Base-by-base conservation (phyloP, 345 rosid genomes). In the Gossypium australe region DNA sequence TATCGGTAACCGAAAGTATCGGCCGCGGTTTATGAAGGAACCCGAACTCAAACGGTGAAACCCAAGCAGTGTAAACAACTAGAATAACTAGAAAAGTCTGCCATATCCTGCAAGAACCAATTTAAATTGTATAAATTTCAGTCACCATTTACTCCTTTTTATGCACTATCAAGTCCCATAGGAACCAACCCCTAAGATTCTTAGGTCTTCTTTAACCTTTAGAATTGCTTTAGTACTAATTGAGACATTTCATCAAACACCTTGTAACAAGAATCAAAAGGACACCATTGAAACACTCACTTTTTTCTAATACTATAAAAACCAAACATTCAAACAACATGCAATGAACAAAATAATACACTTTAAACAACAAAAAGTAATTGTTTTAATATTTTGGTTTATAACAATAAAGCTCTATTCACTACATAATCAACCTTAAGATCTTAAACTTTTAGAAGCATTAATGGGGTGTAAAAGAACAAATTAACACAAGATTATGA, bases 51-150 rank as follows among this genome's bases (percentile, higher is more conserved):
- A 93, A 93, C 3, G 99, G 99, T 0, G 97, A 93, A 13, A 81
- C 97, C 99, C 99, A 95, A 70, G 97, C 97, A 1, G 97, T 91
- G 67, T 95, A 95, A 45, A 86, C 71, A 29, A 91, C 98, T 45
- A 93, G 86, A 79, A 89, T 59, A 70, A 91, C 88, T 14, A 95
- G 92, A 77, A 76, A 87, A 2, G 88, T 83, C 78, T 88, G 89
- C 99, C 99, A 95, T 27, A 77, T 38, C 88, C 98, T 95, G 90
- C 83, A 81, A 63, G 14, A 53, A 70, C 16, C 62, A 77, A 22
- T 47, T n/a, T 10, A 48, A 61, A 48, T 11, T 25, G 4, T 0
- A 10, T 52, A 48, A 48, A n/a, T 73, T 69, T 59, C 41, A 62
- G 34, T 11, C 67, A 29, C 51, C 8, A 41, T 16, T 61, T 61